Evolutionary conservation across 148 eudicot genomes (phyloP).

Genomic region (Vaccinium darrowii): DNA sequence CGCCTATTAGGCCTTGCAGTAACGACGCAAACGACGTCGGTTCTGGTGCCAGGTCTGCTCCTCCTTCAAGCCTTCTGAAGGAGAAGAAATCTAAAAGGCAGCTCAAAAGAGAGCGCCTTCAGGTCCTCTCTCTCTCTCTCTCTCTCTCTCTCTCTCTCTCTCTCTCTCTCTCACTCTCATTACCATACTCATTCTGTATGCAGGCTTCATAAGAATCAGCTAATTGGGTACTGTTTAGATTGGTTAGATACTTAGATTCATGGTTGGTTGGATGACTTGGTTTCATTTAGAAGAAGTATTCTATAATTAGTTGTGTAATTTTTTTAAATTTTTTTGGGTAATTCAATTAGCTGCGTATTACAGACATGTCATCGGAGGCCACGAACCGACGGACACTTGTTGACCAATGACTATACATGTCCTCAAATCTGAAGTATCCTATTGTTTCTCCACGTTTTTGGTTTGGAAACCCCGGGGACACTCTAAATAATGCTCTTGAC

Average conservation of each 20-base stretch:
- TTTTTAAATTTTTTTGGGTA: too few relatives aligned
- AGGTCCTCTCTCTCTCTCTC: slow-evolving; percentile 34
- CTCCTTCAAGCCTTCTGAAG: slow-evolving; percentile 41
- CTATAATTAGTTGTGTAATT: background rate
- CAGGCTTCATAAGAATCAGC: background rate
- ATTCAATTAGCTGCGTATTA: background rate
- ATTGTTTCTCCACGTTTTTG: too few relatives aligned
- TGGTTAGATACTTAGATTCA: background rate
- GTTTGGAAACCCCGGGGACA: too few relatives aligned
- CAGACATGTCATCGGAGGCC: too few relatives aligned
- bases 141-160: background rate
- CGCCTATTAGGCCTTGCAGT: slow-evolving; percentile 37
- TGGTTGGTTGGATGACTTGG: background rate
- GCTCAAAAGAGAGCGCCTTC: slow-evolving; percentile 74
- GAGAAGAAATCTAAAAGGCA: slow-evolving; percentile 95
- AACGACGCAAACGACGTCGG: slow-evolving; percentile 23
- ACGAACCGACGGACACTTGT: too few relatives aligned
- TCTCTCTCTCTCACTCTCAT: background rate
- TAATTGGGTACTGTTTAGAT: background rate
- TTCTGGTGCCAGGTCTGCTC: slow-evolving; percentile 24
- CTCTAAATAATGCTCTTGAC: too few relatives aligned
- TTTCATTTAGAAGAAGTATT: background rate
- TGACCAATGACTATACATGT: too few relatives aligned
- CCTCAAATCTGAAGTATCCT: too few relatives aligned
- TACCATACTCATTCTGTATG: background rate